phyloP scores from a whole-genome alignment of 1,284 basidiomycete genomes.

The Neolentinus lepideus region DNA sequence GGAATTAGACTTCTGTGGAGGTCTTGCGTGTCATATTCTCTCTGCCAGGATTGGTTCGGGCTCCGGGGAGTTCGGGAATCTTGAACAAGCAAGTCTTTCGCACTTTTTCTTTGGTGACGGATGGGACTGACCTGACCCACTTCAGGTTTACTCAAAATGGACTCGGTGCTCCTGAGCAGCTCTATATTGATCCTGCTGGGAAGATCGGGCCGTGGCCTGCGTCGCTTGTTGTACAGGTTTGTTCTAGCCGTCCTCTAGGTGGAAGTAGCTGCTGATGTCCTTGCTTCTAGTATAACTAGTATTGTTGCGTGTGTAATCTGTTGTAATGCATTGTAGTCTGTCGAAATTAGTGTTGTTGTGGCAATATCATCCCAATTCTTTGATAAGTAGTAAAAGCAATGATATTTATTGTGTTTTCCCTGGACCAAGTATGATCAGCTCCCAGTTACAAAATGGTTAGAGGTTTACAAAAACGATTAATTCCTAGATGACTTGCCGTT shows the following conservation, averaged over 20 bases:
- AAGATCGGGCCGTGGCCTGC: conserved; percentile 19
- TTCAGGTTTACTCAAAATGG: conserved; percentile 14
- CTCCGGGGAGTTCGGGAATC: conserved; percentile 35
- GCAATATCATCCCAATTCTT: not conserved
- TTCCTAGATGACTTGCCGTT: too few relatives aligned
- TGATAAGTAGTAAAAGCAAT: not conserved
- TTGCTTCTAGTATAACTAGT: not conserved
- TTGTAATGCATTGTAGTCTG: not conserved
- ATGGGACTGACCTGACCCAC: not conserved
- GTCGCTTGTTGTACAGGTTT: conserved; percentile 22
- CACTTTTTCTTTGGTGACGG: not conserved
- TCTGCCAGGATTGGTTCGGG: conserved; percentile 37
- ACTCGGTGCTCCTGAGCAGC: conserved; percentile 13
- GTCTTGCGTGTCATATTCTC: conserved; percentile 43
- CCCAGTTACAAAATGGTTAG: too few relatives aligned
- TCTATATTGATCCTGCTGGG: conserved; percentile 18
- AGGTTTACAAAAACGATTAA: too few relatives aligned
- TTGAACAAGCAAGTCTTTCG: conserved; percentile 26
- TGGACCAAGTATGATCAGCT: too few relatives aligned
- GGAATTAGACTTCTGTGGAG: conserved; percentile 26
- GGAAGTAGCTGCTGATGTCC: not conserved
- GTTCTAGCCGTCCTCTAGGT: not conserved
- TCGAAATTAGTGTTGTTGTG: not conserved
- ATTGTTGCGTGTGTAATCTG: not conserved
- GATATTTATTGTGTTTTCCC: too few relatives aligned